These are phyloP conservation scores for Botrytis fabae DNA, from an alignment of 2,329 filamentous ascomycete species.

Conservation along the genomic window DNA sequence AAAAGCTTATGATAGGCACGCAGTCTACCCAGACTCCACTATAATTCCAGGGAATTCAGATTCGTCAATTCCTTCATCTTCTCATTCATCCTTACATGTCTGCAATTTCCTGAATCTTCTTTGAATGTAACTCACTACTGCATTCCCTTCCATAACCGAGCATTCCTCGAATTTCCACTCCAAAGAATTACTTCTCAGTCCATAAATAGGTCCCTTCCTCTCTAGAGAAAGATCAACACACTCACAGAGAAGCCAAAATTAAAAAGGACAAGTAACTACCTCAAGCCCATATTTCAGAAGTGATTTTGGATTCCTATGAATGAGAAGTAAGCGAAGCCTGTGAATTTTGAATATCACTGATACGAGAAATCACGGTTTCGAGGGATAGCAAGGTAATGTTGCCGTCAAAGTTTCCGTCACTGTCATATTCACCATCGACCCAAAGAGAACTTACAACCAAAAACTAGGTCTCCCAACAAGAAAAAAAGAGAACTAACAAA, in stretches of 20 bases:
- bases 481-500: not conserved
- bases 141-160: not conserved
- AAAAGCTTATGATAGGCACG: not conserved
- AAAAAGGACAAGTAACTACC: too few relatives aligned
- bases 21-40: not conserved
- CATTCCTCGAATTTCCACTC: fast-evolving
- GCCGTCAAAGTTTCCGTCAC: not conserved
- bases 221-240: too few relatives aligned
- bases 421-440: not conserved
- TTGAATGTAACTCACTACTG: too few relatives aligned
- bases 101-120: too few relatives aligned
- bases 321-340: not conserved
- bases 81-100: too few relatives aligned
- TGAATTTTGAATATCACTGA: too few relatives aligned
- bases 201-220: not conserved
- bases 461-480: fast-evolving
- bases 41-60: too few relatives aligned
- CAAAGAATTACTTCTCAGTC: fast-evolving
- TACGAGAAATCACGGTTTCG: not conserved
- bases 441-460: not conserved
- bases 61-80: too few relatives aligned
- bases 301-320: fast-evolving
- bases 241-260: too few relatives aligned
- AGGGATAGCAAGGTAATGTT: not conserved
- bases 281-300: too few relatives aligned